Base-by-base conservation (phyloP, 2,329 filamentous ascomycete genomes). In the Neoscytalidium dimidiatum region DNA sequence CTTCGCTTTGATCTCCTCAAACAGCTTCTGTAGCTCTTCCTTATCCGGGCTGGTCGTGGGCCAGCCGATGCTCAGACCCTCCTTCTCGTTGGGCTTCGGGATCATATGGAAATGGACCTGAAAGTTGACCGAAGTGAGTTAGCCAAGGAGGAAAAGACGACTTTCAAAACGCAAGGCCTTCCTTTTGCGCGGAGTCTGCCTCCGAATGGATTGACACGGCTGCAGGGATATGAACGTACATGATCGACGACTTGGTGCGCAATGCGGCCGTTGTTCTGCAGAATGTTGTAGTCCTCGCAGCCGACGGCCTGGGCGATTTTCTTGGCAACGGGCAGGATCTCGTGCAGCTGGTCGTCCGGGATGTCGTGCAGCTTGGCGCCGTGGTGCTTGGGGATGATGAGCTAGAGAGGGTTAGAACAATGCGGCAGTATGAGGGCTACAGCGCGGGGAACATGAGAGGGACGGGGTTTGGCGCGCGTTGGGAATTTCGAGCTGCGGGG, bases 101-200 rank as follows among this genome's bases (percentile, higher is more conserved):
- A 99, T 99, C 88, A 98, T 90, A 75, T 99, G 95, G 79, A 99
- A 94, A 77, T 97, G 94, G 70, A 96, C 91, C 90, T 92, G 52
- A 61, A 52, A 61, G 17, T 29, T 35, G 44, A 7, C 29, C 1
- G 9, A 19, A 13, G 0, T 21, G 5, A 0, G 46, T 29, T 19
- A 26, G 29, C 19, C 61, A 62, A 70, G 60, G 35, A 9, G 26
- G 53, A 35, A 35, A 44, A 21, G 17, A 6, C 14, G 14, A 41
- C n/a, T n/a, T n/a, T n/a, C n/a, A n/a, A n/a, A n/a, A n/a, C n/a
- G n/a, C n/a, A n/a, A n/a, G n/a, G n/a, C n/a, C n/a, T n/a, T n/a
- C n/a, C n/a, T n/a, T n/a, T n/a, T n/a, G n/a, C n/a, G n/a, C n/a
- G n/a, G n/a, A n/a, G n/a, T n/a, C n/a, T n/a, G n/a, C n/a, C n/a